Evolutionary conservation across 768 basidiomycete genomes (phyloP).

Genomic region (Filobasidium floriforme): DNA sequence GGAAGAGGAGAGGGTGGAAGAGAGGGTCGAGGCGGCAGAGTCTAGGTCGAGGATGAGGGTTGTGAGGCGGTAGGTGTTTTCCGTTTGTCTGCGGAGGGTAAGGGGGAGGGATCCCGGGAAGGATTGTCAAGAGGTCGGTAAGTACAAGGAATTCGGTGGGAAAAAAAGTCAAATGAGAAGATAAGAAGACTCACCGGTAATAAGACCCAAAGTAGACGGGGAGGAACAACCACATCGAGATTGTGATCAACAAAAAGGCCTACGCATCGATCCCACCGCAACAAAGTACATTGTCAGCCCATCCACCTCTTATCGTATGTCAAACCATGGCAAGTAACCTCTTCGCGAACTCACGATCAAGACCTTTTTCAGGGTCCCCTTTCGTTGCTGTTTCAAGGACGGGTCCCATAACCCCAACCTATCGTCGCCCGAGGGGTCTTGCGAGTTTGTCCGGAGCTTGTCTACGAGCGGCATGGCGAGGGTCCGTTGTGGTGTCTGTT

Average conservation of each 20-base stretch:
- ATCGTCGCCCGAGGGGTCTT: slow-evolving; percentile 22
- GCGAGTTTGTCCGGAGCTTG: slow-evolving; percentile 6
- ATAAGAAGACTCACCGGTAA: slow-evolving; percentile 27
- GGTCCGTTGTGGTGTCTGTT: too few relatives aligned
- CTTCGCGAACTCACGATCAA: slow-evolving; percentile 27
- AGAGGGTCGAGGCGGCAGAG: slow-evolving; percentile 28
- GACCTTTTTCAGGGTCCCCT: slow-evolving; percentile 30
- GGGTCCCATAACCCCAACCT: slow-evolving; percentile 27
- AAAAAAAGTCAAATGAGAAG: background rate
- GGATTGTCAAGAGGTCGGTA: background rate
- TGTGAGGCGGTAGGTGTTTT: slow-evolving; percentile 36
- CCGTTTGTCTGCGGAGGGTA: slow-evolving; percentile 22
- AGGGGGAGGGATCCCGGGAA: background rate
- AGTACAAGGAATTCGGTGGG: background rate
- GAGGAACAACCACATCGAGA: slow-evolving; percentile 31
- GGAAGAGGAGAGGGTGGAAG: slow-evolving; percentile 17
- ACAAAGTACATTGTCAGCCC: too few relatives aligned
- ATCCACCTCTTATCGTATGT: too few relatives aligned
- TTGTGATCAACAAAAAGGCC: slow-evolving; percentile 28
- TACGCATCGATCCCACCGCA: slow-evolving; percentile 1
- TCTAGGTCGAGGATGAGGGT: slow-evolving; percentile 43
- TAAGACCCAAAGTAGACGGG: slow-evolving; percentile 43
- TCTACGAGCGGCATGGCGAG: background rate
- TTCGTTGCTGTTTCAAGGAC: slow-evolving; percentile 27
- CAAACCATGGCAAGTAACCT: too few relatives aligned